Percentiles rank a stretch among this genome's conserved stretches.
These are phyloP conservation scores for Cytospora mali DNA, from an alignment of 2,329 filamentous ascomycete species.

Conservation along the genomic window DNA sequence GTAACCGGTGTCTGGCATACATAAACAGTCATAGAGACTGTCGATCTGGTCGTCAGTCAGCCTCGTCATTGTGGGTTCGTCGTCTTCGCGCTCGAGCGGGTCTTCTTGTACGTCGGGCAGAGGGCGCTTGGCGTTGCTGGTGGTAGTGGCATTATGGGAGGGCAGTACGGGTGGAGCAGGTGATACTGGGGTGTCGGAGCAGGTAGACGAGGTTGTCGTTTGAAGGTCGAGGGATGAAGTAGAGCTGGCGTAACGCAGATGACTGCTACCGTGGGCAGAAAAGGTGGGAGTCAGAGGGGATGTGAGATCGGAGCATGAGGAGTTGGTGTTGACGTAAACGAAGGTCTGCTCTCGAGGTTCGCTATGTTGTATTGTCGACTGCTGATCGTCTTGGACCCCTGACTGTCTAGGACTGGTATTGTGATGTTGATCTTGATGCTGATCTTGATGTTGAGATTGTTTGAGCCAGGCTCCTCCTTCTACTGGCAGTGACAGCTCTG, in stretches of 20 bases:
- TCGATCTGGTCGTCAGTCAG: slow-evolving; percentile 49
- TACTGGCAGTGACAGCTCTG: slow-evolving; percentile 11
- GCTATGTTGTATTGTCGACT: background rate
- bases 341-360: slow-evolving; percentile 20
- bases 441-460: slow-evolving; percentile 5
- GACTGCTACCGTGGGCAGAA: slow-evolving; percentile 52
- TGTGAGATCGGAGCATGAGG: slow-evolving; percentile 66
- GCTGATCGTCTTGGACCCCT: slow-evolving; percentile 4
- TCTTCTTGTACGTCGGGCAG: slow-evolving; percentile 87
- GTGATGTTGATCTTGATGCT: background rate
- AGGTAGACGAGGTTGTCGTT: slow-evolving; percentile 38
- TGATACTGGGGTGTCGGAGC: slow-evolving; percentile 56
- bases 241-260: slow-evolving; percentile 67
- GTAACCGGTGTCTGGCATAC: slow-evolving; percentile 54
- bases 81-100: slow-evolving; percentile 69
- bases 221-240: slow-evolving; percentile 74
- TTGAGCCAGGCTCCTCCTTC: slow-evolving; percentile 19
- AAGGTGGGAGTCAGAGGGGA: slow-evolving; percentile 74
- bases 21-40: slow-evolving; percentile 68
- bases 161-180: slow-evolving; percentile 47
- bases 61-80: slow-evolving; percentile 45
- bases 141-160: slow-evolving; percentile 37
- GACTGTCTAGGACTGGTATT: background rate
- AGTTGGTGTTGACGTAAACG: slow-evolving; percentile 50
- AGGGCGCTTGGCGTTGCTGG: slow-evolving; percentile 59